Conservation (phyloP, 805 yeast species). For the Suhomyces prunicola region DNA sequence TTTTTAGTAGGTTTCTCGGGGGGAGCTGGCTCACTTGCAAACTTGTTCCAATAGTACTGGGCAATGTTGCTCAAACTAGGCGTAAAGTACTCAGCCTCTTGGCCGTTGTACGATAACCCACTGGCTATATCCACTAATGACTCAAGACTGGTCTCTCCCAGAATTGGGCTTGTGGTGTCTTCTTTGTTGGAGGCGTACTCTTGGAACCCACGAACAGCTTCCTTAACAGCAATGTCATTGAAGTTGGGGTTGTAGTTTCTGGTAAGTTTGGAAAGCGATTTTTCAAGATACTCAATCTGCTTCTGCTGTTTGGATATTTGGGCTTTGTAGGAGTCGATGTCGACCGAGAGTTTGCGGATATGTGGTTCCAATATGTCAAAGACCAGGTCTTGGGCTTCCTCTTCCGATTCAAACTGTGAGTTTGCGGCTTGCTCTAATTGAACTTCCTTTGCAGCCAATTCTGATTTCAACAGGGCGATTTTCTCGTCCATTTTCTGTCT, state of each 20-base stretch:
- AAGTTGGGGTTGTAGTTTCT: slow-evolving; percentile 74
- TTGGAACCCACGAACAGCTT: slow-evolving; percentile 55
- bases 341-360: slow-evolving; percentile 8
- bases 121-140: slow-evolving; percentile 4
- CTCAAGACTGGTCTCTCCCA: background rate
- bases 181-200: slow-evolving; percentile 44
- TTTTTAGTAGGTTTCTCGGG: background rate
- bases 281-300: slow-evolving; percentile 36
- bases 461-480: slow-evolving; percentile 5
- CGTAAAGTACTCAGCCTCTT: background rate
- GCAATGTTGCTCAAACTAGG: slow-evolving; percentile 24
- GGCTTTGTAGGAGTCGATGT: background rate
- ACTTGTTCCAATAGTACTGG: slow-evolving; percentile 18
- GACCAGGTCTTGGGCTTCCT: slow-evolving; percentile 8
- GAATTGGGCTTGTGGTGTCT: slow-evolving; percentile 4
- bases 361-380: slow-evolving; percentile 16
- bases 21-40: background rate
- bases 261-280: slow-evolving; percentile 47
- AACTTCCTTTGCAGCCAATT: slow-evolving; percentile 4
- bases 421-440: background rate
- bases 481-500: slow-evolving; percentile 12
- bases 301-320: slow-evolving; percentile 11
- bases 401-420: background rate
- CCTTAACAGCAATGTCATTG: slow-evolving; percentile 84
- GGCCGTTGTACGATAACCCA: background rate